A percentile compares a stretch with the other conserved stretches of the same genome.
Evolutionary conservation across 2,329 filamentous ascomycete species (phyloP).

Genomic region (Hypoxylon sp.): DNA sequence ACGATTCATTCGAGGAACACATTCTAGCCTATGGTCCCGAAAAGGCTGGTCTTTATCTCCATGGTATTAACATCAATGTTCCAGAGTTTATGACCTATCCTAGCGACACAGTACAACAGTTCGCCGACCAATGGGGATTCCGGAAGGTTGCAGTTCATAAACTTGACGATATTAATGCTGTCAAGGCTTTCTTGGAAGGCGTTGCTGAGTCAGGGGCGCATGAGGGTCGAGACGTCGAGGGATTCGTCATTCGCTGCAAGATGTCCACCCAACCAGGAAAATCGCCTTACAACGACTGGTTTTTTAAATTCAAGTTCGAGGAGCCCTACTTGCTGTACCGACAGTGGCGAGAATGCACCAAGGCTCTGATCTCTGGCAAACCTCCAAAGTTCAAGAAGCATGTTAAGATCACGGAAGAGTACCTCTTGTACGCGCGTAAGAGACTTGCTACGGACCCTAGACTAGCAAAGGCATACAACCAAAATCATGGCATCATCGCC

Average conservation of each 20-base stretch:
- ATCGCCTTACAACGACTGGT: conserved; percentile 84
- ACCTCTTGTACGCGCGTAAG: conserved; percentile 80
- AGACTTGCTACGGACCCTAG: conserved; percentile 74
- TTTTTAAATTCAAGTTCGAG: conserved; percentile 99
- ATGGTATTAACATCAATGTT: conserved; percentile 96
- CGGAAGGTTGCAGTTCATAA: conserved; percentile 83
- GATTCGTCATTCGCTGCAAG: conserved; percentile 94
- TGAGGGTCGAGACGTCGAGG: conserved; percentile 91
- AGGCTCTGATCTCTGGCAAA: conserved; percentile 80
- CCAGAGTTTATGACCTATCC: conserved; percentile 90
- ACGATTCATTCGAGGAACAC: conserved; percentile 96
- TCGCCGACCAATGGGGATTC: conserved; percentile 94
- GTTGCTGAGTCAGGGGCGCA: conserved; percentile 90
- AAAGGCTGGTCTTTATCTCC: conserved; percentile 88
- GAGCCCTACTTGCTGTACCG: conserved; percentile 99
- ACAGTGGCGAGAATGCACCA: conserved; percentile 98
- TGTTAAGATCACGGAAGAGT: conserved; percentile 87
- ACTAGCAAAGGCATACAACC: conserved; percentile 75
- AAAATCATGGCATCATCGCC: conserved; percentile 94
- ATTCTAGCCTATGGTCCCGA: conserved; percentile 88
- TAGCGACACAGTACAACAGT: conserved; percentile 81
- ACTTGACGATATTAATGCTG: conserved; percentile 76
- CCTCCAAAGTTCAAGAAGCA: conserved; percentile 86
- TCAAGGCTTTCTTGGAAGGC: conserved; percentile 82
- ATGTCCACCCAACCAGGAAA: conserved; percentile 61